phyloP scores from a whole-genome alignment of 805 yeast genomes.

The Ogataea nitratoaversa region DNA sequence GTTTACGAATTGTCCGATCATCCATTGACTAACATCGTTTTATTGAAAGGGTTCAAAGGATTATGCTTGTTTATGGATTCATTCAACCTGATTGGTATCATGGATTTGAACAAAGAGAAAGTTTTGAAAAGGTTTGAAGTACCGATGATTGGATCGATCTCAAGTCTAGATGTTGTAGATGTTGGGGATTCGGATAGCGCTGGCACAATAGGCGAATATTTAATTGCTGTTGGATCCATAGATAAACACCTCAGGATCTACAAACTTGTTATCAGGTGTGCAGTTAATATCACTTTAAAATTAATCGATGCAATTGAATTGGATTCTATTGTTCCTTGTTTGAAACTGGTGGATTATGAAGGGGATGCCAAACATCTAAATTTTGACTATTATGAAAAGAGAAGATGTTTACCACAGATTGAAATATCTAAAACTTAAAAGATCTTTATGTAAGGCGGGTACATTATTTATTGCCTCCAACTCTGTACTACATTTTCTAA shows the following conservation, averaged over 20 bases:
- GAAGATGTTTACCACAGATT: constrained; percentile 1
- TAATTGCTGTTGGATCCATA: constrained; percentile 19
- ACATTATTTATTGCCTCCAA: too few species aligned
- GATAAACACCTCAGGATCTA: constrained; percentile 20
- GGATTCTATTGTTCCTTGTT: constrained; percentile 19
- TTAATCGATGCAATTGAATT: constrained; percentile 10
- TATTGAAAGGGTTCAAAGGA: constrained; percentile 5
- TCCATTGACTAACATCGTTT: constrained; percentile 13
- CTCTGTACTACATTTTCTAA: too few species aligned
- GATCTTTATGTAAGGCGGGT: too few species aligned
- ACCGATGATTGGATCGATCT: constrained; percentile 23
- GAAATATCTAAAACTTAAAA: too few species aligned
- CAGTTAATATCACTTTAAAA: constrained; percentile 3
- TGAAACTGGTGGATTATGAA: constrained; percentile 10
- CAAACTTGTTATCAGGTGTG: constrained; percentile 3
- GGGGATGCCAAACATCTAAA: constrained; percentile 5
- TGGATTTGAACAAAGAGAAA: constrained; percentile 18
- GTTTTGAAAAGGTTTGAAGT: constrained; percentile 17
- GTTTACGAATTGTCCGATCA: constrained; percentile 23
- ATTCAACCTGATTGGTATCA: constrained; percentile 21
- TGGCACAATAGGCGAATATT: constrained; percentile 2
- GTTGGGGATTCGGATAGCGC: constrained; percentile 3
- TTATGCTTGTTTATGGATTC: constrained; percentile 24
- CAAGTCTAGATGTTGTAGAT: constrained; percentile 14
- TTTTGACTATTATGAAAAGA: constrained; percentile 13